Base-by-base conservation (phyloP, 495 filamentous ascomycete genomes). In the Lasiosphaeria hispida region DNA sequence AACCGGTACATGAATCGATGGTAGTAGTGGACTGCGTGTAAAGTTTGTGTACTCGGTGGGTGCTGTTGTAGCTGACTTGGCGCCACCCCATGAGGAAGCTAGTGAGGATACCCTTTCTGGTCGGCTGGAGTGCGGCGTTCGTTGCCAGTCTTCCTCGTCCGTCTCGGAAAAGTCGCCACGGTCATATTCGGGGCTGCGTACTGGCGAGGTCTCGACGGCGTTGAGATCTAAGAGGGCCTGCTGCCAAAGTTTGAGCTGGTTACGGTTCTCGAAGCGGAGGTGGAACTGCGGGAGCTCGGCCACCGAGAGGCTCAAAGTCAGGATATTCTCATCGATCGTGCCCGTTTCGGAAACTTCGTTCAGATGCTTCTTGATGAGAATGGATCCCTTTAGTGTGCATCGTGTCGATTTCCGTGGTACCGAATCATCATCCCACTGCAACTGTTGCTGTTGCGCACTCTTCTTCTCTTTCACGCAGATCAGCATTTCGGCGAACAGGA, bases 401-500 rank as follows among this genome's bases (percentile, higher is more conserved):
- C 90, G 85, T 3, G 81, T 85, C 7, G 80, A 71, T 69, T 88
- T 94, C 4, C 79, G 78, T 13, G 85, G 83, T 34, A 80, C 76
- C 19, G 75, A 76, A 23, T 83, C 82, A 38, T 84, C 82, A 33
- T 85, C 83, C 85, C 85, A 88, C 61, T 86, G 80, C 56, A 76
- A 72, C 42, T 61, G 69, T n/a, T 38, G 30, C 38, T 48, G 70
- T 7, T 81, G 78, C 4, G 76, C 61, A 23, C 79, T 71, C 71
- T 92, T 95, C 81, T 96, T 97, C 68, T 97, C 94, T 73, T 97
- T 99, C 58, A 97, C 91, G 69, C 94, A 99, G 61, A 99, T 99
- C 51, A 99, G 91, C 94, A 99, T 99, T 73, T 97, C 94, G 3
- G 87, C 89, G 68, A 97, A 99, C 17, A 99, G 82, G 73, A 90